Evolutionary conservation across 306 rosid genomes (phyloP).

Genomic region (Corylus avellana): DNA sequence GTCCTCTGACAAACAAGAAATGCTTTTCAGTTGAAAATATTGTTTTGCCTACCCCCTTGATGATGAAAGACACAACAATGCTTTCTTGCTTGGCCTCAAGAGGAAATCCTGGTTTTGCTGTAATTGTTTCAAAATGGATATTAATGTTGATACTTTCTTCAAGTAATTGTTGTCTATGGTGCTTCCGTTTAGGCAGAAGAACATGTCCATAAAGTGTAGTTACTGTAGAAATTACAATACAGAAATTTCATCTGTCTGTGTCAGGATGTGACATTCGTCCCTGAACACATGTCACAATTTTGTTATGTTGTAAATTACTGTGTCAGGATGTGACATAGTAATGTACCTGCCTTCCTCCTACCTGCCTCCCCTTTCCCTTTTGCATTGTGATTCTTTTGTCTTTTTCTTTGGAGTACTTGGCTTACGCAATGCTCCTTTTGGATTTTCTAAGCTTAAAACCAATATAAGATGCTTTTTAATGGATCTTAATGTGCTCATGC

Average conservation of each 20-base stretch:
- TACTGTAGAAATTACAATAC: neutral
- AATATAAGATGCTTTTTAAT: neutral
- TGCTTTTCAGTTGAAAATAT: neutral
- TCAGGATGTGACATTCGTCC: neutral
- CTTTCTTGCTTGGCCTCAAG: too few species aligned
- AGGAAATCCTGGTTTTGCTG: too few species aligned
- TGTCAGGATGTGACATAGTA: neutral
- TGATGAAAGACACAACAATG: neutral
- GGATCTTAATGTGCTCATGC: neutral
- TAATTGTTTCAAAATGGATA: neutral
- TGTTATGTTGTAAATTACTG: neutral
- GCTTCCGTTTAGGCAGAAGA: neutral
- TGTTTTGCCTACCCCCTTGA: neutral
- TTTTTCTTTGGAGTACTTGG: neutral
- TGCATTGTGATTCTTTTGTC: neutral
- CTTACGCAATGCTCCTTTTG: neutral
- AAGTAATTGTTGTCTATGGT: neutral
- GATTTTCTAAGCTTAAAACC: too few species aligned
- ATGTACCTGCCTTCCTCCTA: neutral
- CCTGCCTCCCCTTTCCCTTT: neutral
- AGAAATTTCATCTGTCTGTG: neutral
- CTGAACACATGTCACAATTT: neutral
- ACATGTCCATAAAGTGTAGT: neutral
- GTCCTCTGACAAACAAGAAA: neutral
- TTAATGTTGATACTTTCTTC: neutral